Conservation (phyloP, 805 yeast species). For the Yarrowia deformans region DNA sequence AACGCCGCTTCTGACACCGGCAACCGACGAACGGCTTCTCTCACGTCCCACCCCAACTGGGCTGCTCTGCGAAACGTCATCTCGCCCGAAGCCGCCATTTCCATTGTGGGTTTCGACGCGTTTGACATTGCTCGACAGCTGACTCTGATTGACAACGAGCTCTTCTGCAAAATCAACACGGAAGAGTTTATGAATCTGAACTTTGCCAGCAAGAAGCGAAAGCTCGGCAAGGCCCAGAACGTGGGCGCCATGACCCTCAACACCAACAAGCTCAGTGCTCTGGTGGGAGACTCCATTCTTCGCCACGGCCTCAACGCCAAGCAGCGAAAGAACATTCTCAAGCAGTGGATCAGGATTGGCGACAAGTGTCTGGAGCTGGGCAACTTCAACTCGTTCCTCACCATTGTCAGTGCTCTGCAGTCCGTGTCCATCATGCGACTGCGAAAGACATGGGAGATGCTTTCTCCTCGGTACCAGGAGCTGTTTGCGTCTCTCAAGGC, state of each 20-base stretch:
- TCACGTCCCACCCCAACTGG: slow-evolving; percentile 37
- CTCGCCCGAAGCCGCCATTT: slow-evolving; percentile 38
- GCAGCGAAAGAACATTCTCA: slow-evolving; percentile 49
- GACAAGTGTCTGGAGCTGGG: slow-evolving; percentile 48
- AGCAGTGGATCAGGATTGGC: slow-evolving; percentile 52
- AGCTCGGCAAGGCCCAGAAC: slow-evolving; percentile 49
- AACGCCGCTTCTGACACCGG: slow-evolving; percentile 11
- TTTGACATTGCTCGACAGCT: slow-evolving; percentile 50
- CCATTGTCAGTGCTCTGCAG: slow-evolving; percentile 50
- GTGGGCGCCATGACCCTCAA: slow-evolving; percentile 47
- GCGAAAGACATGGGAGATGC: slow-evolving; percentile 49
- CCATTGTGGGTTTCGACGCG: slow-evolving; percentile 48
- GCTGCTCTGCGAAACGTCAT: slow-evolving; percentile 30
- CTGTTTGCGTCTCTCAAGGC: slow-evolving; percentile 46
- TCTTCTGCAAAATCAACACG: slow-evolving; percentile 47
- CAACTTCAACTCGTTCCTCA: slow-evolving; percentile 49
- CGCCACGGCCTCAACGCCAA: slow-evolving; percentile 46
- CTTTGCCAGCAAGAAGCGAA: slow-evolving; percentile 47
- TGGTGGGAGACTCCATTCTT: slow-evolving; percentile 51
- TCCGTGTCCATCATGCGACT: slow-evolving; percentile 50
- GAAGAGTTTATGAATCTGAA: slow-evolving; percentile 51
- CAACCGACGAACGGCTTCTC: slow-evolving; percentile 32
- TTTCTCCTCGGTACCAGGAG: slow-evolving; percentile 46
- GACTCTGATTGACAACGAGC: slow-evolving; percentile 49
- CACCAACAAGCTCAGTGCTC: slow-evolving; percentile 51